A percentile compares a stretch with the other conserved stretches of the same genome.
These are phyloP conservation scores for Fusarium brevicatenulatum DNA, from an alignment of 2,329 filamentous ascomycete genomes.

Conservation along the genomic window DNA sequence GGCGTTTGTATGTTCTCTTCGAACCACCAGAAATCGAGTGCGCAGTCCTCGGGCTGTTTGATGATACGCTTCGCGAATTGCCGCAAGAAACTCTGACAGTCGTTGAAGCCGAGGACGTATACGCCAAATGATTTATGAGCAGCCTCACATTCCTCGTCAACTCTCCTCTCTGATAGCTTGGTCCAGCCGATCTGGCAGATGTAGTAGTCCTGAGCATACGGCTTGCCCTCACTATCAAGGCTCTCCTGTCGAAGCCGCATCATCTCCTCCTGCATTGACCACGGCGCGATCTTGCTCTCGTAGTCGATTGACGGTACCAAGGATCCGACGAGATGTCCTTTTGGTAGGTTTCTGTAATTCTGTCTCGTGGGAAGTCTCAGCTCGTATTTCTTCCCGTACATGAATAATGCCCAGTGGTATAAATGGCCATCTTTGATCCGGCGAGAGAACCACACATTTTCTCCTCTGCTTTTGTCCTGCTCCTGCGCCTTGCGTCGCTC, in stretches of 20 bases:
- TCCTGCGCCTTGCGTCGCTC: background rate
- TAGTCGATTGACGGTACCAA: rapidly evolving
- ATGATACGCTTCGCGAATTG: background rate
- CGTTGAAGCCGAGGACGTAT: background rate
- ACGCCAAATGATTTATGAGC: rapidly evolving
- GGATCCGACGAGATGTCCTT: background rate
- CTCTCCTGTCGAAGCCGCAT: background rate
- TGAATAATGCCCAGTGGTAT: background rate
- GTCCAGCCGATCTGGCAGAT: background rate
- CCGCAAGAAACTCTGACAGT: background rate
- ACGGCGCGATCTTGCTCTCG: background rate
- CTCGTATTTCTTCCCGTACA: background rate
- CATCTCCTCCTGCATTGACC: background rate
- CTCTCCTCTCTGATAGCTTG: rapidly evolving
- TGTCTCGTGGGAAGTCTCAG: background rate
- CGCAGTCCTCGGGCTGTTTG: background rate
- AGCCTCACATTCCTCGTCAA: background rate
- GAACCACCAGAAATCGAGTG: rapidly evolving
- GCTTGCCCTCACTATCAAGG: background rate
- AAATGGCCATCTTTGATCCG: background rate
- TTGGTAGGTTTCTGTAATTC: background rate
- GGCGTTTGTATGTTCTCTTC: rapidly evolving
- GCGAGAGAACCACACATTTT: background rate
- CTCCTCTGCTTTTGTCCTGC: rapidly evolving
- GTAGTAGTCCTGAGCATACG: background rate